Base-by-base conservation (phyloP, 306 rosid genomes). In the Cucumis cinereus region DNA sequence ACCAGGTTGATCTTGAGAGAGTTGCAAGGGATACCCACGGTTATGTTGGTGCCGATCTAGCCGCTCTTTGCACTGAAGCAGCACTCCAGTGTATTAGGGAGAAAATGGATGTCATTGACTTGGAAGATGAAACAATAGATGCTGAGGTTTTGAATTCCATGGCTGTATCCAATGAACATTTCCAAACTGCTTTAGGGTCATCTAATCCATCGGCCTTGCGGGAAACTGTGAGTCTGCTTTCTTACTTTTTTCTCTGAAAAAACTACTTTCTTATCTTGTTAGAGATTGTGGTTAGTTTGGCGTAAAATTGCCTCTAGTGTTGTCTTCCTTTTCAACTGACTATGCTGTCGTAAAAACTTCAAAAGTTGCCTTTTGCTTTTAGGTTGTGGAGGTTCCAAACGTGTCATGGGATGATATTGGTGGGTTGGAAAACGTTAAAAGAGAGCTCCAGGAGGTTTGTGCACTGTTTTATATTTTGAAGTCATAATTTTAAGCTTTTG, bases 321-420 rank as follows among this genome's bases (percentile, higher is more conserved):
- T 73, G 50, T 13, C 19, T 28, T 77, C 14, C 47, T 69, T 74
- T 68, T 24, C 16, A 14, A 26, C 10, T 23, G 75, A 45, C 38
- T 69, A 45, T 4, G 8, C 57, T 41, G 55, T 69, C 8, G n/a
- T 45, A 36, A 69, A 68, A 1, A 43, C 55, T 41, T 20, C 23
- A 43, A 66, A 13, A 68, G 22, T 10, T 43, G 38, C 36, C 52
- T 43, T 64, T 73, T 78, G n/a, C 43, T 52, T 84, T 56, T 80
- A 89, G 91, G 89, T 87, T 63, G 91, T 89, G 84, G 93, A 89
- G 83, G 91, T 87, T 70, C 93, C 93, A 38, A 87, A 89, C 74
- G 91, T 89, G 72, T 81, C 88, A 9, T 89, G 90, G 90, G 91
- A 83, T 14, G 91, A 86, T 73, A 87, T 86, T 74, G 94, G 90